Evolutionary conservation across 225 moss, liverwort and hornwort species (phyloP), one percentile per base, ranked within the genome.

Genomic region (Sphagnum tenellum): DNA sequence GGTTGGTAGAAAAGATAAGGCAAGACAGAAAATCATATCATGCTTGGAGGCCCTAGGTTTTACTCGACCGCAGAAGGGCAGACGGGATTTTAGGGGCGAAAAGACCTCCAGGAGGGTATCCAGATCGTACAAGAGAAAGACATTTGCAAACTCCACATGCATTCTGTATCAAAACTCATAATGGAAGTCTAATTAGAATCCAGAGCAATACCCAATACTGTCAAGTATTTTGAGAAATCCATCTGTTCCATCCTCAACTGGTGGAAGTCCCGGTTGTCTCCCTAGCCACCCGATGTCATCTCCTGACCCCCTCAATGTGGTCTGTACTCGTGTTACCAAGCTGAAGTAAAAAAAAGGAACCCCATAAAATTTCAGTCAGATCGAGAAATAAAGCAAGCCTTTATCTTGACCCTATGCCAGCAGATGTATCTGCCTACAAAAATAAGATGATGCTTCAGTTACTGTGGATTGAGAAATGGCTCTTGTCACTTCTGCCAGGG

Each of bases 261-360:
- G 89, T 47, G 78, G 79, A 69, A 87, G 74, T 78, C 68, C 70
- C 9, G 84, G 81, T 73, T 83, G 81, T 61, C 75, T 89, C 67
- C 89, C 82, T 55, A 98, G 87, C 98, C 93, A 93, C 60, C 93
- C 98, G 76, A 98, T 93, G 72, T 98, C 93, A 62, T 93, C 90
- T 66, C 89, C 87, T 64, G 98, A 98, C 9, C 96, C 96, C 71
- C 85, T 78, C 74, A 98, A 77, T 62, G 92, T 92, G 60, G 92
- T 93, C 81, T 98, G 96, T 61, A 98, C 93, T 79, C 98, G 85
- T 69, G 76, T 83, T 57, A 92, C 90, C 76, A 98, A 85, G 63
- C 95, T 96, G 85, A 71, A 58, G 66, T 4, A 9, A 50, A 65
- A 50, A 65, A 53, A 47, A 56, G 47, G 44, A 9, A 9, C 8